Evolutionary conservation across 1,139 yeast genomes (phyloP).

Genomic region (Meyerozyma carpophila): DNA sequence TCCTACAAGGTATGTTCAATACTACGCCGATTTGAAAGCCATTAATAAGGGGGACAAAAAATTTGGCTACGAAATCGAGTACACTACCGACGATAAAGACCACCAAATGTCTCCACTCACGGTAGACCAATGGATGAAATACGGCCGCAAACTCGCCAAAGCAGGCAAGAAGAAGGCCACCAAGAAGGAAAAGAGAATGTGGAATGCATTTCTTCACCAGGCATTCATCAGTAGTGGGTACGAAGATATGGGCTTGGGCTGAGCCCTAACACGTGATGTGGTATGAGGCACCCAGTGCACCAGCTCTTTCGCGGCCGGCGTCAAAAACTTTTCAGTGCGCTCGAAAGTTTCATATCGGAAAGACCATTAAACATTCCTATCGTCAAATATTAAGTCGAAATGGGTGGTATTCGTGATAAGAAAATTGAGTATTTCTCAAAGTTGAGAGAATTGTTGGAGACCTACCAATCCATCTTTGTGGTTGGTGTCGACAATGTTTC

Average conservation of each 20-base stretch:
- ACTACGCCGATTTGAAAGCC: constrained; percentile 55
- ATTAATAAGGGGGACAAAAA: constrained; percentile 44
- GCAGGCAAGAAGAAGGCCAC: constrained; percentile 19
- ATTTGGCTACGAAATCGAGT: constrained; percentile 61
- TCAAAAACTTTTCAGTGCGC: constrained; percentile 1
- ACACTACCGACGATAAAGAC: constrained; percentile 56
- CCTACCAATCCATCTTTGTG: constrained; percentile 95
- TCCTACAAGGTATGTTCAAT: constrained; percentile 69
- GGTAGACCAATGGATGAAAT: constrained; percentile 54
- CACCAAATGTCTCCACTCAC: constrained; percentile 53
- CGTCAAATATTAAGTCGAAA: constrained; percentile 81
- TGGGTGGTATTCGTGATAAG: constrained; percentile 99
- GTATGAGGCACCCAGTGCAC: neutral
- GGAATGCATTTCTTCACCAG: constrained; percentile 42
- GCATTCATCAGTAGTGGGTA: constrained; percentile 65
- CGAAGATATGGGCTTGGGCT: constrained; percentile 39
- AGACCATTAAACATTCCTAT: constrained; percentile 92
- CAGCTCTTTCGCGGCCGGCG: neutral
- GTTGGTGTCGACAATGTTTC: constrained; percentile 99
- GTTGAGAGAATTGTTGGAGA: constrained; percentile 92
- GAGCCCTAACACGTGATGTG: constrained; percentile 3
- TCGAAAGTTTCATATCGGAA: constrained; percentile 9
- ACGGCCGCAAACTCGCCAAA: constrained; percentile 50
- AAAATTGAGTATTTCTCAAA: constrained; percentile 91
- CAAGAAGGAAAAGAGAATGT: constrained; percentile 24